Evolutionary conservation across 202 grass and related monocot genomes (phyloP).

Genomic region (Panicum hallii): DNA sequence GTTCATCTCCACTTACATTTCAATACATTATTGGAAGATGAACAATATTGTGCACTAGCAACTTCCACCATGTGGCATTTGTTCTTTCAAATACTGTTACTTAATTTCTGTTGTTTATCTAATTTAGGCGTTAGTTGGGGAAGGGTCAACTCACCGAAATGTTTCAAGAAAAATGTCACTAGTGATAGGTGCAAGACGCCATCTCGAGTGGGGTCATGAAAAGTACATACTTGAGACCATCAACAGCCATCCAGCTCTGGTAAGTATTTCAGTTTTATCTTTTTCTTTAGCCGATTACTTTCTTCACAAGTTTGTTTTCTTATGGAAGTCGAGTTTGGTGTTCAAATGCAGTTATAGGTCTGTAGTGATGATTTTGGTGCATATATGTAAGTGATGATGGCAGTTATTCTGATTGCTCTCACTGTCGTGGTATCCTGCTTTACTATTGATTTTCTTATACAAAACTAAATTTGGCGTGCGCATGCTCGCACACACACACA

Average conservation of each 20-base stretch:
- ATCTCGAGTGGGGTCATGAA: conserved; percentile 98
- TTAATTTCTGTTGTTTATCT: conserved; percentile 41
- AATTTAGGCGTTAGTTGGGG: conserved; percentile 84
- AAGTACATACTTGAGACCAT: conserved; percentile 98
- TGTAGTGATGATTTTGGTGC: conserved; percentile 29
- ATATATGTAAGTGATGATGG: neutral
- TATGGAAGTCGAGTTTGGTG: conserved; percentile 4
- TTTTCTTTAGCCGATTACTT: neutral
- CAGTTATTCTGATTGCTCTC: neutral
- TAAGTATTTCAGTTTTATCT: conserved; percentile 53
- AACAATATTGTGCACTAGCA: neutral
- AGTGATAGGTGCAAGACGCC: conserved; percentile 81
- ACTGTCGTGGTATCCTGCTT: neutral
- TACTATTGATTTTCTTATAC: conserved; percentile 26
- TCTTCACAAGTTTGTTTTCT: conserved; percentile 9
- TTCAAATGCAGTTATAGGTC: conserved; percentile 39
- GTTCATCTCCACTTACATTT: neutral
- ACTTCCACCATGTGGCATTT: conserved; percentile 11
- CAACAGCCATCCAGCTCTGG: conserved; percentile 76
- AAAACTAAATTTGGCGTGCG: neutral
- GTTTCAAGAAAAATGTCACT: conserved; percentile 81
- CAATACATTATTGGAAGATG: conserved; percentile 2
- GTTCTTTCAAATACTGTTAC: conserved; percentile 37
- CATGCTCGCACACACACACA: no score
- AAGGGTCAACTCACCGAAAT: conserved; percentile 61